Conservation (phyloP, 306 rosid genomes). For the Styphnolobium japonicum region DNA sequence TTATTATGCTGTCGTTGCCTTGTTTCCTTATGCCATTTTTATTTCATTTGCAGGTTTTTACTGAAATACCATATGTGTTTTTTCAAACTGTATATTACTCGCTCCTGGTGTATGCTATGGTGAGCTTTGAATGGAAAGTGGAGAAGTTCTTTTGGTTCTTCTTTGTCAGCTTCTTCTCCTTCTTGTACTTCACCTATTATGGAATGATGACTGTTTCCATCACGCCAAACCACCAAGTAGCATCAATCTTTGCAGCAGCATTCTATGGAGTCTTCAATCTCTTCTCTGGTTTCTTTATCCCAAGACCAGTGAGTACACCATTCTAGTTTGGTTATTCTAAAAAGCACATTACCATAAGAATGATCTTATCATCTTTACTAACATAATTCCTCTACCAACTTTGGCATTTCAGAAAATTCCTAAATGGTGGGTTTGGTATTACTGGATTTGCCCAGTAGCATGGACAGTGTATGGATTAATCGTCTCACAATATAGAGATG, state of each 20-base stretch:
- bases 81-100: slow-evolving; percentile 59
- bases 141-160: slow-evolving; percentile 84
- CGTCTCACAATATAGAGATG: slow-evolving; percentile 85
- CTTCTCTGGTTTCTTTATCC: slow-evolving; percentile 92
- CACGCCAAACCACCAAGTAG: slow-evolving; percentile 93
- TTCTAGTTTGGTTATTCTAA: neutral
- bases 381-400: neutral
- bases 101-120: slow-evolving; percentile 77
- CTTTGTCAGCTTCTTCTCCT: slow-evolving; percentile 77
- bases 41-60: slow-evolving; percentile 56
- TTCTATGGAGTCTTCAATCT: slow-evolving; percentile 86
- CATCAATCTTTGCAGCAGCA: slow-evolving; percentile 79
- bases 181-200: slow-evolving; percentile 92
- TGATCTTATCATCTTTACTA: neutral
- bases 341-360: neutral
- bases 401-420: slow-evolving; percentile 84
- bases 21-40: neutral
- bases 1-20: neutral
- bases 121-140: slow-evolving; percentile 72
- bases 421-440: slow-evolving; percentile 98
- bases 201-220: slow-evolving; percentile 98
- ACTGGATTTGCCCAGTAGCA: slow-evolving; percentile 88
- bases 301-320: slow-evolving; percentile 71
- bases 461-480: slow-evolving; percentile 97
- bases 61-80: slow-evolving; percentile 75